Base-by-base conservation (phyloP, 2,329 filamentous ascomycete species). In the Colletotrichum tropicicola region DNA sequence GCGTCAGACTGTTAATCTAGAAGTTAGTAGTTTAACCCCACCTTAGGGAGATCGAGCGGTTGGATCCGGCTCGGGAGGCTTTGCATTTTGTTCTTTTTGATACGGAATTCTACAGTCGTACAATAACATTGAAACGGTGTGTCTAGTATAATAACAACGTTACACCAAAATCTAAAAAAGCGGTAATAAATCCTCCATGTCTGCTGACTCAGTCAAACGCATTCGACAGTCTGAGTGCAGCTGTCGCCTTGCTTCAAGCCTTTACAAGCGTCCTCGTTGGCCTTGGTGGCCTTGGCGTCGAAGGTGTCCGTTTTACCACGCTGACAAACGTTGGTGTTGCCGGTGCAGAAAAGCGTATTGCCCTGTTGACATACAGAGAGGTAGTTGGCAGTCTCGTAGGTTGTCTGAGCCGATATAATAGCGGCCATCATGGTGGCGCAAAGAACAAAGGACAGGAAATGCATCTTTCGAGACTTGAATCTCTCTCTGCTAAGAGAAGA, bases 191-290 rank as follows among this genome's bases (percentile, higher is more conserved):
- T 35, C 32, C 32, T 15, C 10, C 32, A 10, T 15, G 32, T 10
- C 5, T 10, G 15, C 32, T 3, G 8, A 15, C 6, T 12, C 32
- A 12, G 12, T 35, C 32, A 13, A 35, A 54, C 58, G 25, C 58
- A 61, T 8, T n/a, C 58, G 13, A 61, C 17, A 10, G 59, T 62
- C 45, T 62, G 59, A 2, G n/a, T 28, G 52, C 59, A 57, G 52
- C 15, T 45, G 27, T 57, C 32, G 15, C 13, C n/a, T 19, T 4
- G 19, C 35, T 43, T 30, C 4, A 32, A 32, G 17, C 52, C 52
- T 21, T 57, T 57, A 52, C 53, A 62, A 19, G 44, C 44, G 2
- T 44, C 52, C 35, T 51, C 52, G 27, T 57, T 62, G 44, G 35
- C 52, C 19, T 49, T 56, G 13, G 52, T 62, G n/a, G 52, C 59